Evolutionary conservation across 2,329 filamentous ascomycete species (phyloP), one percentile per base, ranked within the genome.

Genomic region (Microcyclospora tardicrescens): DNA sequence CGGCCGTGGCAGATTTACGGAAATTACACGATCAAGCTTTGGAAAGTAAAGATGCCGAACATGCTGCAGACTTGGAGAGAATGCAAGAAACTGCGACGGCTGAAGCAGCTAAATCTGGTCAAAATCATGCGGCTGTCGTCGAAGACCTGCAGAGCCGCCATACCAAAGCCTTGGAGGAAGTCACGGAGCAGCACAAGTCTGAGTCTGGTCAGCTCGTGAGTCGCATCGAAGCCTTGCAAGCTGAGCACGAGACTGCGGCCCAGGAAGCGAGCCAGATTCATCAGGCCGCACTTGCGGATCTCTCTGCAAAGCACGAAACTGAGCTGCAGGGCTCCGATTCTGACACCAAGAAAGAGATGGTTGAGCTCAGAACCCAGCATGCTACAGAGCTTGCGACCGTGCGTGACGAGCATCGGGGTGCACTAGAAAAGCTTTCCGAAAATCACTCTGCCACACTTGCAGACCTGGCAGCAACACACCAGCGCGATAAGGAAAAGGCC

Each of bases 291-390:
- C 24, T 41, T 11, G 35, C 30, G 6, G 34, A 38, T 28, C 14
- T 40, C 3, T 24, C 28, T 6, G 14, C 33, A 11, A 34, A 35
- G 16, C 39, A 47, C 34, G 11, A 43, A 10, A 37, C 16, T 19
- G 28, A 41, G n/a, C 28, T 29, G 8, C 13, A 41, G 16, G 35
- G 16, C 2, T 14, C 15, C n/a, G 16, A 33, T 28, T 16, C 30
- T 8, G 41, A 39, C 10, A 29, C 36, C 10, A 38, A 43, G 27
- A 40, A 27, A n/a, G 24, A 38, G 19, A 29, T 49, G 14, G 35
- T 42, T 24, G 28, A 41, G 3, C 13, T 35, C 28, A 28, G 33
- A 16, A 14, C 19, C 19, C 30, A 32, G 30, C 30, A 5, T 32
- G 14, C 30, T 32, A 15, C 30, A 5, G 30, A 5, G 10, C 12